phyloP scores from a whole-genome alignment of 495 filamentous ascomycete genomes.

The Podospora sp. region DNA sequence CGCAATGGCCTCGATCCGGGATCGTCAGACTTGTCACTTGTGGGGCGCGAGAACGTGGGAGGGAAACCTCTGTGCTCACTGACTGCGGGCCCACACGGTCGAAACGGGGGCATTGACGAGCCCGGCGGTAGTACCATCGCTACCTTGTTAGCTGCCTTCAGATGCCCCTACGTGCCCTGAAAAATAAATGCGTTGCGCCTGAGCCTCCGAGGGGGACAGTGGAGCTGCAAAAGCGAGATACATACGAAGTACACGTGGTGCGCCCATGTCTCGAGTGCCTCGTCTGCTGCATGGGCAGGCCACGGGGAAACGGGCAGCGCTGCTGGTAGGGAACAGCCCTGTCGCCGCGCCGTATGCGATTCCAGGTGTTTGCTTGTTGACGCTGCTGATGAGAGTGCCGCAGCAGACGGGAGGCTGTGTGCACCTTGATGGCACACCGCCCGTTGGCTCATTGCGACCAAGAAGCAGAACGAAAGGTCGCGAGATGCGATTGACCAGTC shows the following conservation, averaged over 20 bases:
- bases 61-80: slow-evolving; percentile 10
- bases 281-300: not conserved
- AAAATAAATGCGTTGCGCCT: not conserved
- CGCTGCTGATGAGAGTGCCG: not conserved
- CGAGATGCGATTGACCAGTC: slow-evolving; percentile 8
- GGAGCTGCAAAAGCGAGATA: not conserved
- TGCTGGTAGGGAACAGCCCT: not conserved
- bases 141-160: not conserved
- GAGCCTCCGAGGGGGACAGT: not conserved
- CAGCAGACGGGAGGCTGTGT: not conserved
- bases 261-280: not conserved
- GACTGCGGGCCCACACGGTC: slow-evolving; percentile 13
- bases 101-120: slow-evolving; percentile 22
- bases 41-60: slow-evolving; percentile 29
- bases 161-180: not conserved
- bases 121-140: not conserved
- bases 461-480: slow-evolving; percentile 8
- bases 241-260: not conserved
- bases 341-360: not conserved
- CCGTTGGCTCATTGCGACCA: slow-evolving; percentile 1
- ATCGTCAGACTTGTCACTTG: slow-evolving; percentile 29
- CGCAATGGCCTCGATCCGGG: slow-evolving; percentile 33
- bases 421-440: slow-evolving; percentile 33
- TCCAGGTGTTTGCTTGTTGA: not conserved
- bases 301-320: not conserved